A percentile compares a stretch with the other conserved stretches of the same genome.
Conservation (phyloP, 352 stramenopile genomes). For the Thalassiosira exigua region DNA sequence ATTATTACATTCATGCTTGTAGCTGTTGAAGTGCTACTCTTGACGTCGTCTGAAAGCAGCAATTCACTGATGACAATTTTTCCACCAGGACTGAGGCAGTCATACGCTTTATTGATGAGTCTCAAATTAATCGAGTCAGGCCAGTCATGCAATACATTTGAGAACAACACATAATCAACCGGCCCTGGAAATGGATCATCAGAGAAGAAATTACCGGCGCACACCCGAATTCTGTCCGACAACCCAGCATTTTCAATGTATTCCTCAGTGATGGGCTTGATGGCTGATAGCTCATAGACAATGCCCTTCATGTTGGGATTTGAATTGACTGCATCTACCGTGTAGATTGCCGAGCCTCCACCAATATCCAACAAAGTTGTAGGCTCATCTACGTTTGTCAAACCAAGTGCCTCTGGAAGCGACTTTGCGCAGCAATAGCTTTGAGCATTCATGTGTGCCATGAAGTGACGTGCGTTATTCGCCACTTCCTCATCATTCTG, state of each 20-base stretch:
- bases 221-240: conserved; percentile 19
- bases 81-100: conserved; percentile 27
- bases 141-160: conserved; percentile 41
- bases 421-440: conserved; percentile 36
- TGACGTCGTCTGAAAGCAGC: conserved; percentile 27
- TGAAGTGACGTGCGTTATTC: conserved; percentile 40
- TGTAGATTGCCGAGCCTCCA: conserved; percentile 32
- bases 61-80: conserved; percentile 39
- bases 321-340: conserved; percentile 17
- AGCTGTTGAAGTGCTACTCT: conserved; percentile 16
- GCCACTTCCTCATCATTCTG: conserved; percentile 24
- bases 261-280: conserved; percentile 33
- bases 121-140: conserved; percentile 23
- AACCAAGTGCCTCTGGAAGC: conserved; percentile 17
- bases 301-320: conserved; percentile 37
- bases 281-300: conserved; percentile 29
- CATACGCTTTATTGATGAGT: conserved; percentile 30
- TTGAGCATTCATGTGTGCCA: conserved; percentile 42
- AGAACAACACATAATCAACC: conserved; percentile 30
- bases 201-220: conserved; percentile 26
- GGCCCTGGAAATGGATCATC: conserved; percentile 28
- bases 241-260: conserved; percentile 33
- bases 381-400: conserved; percentile 10
- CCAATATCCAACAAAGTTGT: conserved; percentile 30
- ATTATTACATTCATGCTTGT: conserved; percentile 38